These are phyloP conservation scores for Calycina herbarum DNA, from an alignment of 2,329 filamentous ascomycete species.

Conservation along the genomic window DNA sequence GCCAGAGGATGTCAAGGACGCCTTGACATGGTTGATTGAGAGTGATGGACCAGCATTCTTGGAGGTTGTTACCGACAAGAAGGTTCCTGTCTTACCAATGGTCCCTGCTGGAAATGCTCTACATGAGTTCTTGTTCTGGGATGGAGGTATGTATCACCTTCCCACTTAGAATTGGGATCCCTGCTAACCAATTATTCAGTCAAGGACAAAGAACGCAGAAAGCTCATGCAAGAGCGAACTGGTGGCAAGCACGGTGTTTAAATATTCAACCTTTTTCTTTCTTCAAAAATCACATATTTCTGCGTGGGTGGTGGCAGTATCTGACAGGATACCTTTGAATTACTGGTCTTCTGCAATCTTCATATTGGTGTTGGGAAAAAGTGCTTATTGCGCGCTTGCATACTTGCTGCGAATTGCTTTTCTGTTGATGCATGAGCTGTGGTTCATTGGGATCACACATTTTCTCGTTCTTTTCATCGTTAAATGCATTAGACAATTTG, in stretches of 20 bases:
- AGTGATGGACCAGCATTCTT: constrained; percentile 88
- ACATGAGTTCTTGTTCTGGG: constrained; percentile 91
- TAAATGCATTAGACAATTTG: background rate
- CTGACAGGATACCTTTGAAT: background rate
- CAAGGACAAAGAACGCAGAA: constrained; percentile 67
- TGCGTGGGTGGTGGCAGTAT: background rate
- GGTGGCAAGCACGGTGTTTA: constrained; percentile 30
- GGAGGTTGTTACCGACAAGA: constrained; percentile 87
- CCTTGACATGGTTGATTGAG: constrained; percentile 85
- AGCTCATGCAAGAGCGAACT: constrained; percentile 65
- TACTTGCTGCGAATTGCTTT: constrained; percentile 5
- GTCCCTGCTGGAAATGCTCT: constrained; percentile 84
- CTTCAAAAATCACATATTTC: constrained; percentile 5
- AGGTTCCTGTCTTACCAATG: constrained; percentile 97
- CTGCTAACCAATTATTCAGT: constrained; percentile 48
- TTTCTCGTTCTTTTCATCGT: background rate
- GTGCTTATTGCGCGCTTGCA: constrained; percentile 19
- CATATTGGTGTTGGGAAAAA: constrained; percentile 21
- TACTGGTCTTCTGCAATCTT: constrained; percentile 9
- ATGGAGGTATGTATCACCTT: constrained; percentile 60
- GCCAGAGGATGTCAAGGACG: constrained; percentile 74
- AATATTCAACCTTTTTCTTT: constrained; percentile 5
- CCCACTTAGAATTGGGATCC: constrained; percentile 14
- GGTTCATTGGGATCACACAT: constrained; percentile 4
- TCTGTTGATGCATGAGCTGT: constrained; percentile 9